Conservation (phyloP, 2,329 filamentous ascomycete species). For the Coleophoma cylindrospora region DNA sequence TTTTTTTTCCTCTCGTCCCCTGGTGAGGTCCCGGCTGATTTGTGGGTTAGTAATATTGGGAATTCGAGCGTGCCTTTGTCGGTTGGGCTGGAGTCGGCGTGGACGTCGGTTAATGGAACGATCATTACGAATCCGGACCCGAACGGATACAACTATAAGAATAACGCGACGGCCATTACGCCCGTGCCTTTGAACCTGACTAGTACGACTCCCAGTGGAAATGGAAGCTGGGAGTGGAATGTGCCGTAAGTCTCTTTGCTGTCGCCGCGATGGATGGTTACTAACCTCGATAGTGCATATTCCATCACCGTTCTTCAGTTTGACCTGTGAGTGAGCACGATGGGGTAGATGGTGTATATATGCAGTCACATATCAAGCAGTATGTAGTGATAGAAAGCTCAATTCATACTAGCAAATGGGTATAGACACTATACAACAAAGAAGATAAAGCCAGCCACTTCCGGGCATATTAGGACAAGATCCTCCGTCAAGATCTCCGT, state of each 20-base stretch:
- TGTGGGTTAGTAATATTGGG: conserved; percentile 6
- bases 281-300: conserved; percentile 7
- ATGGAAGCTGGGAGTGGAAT: conserved; percentile 13
- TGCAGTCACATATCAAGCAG: too few species aligned
- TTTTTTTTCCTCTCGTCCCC: not conserved
- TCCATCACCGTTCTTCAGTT: conserved; percentile 16
- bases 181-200: conserved; percentile 12
- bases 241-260: conserved; percentile 11
- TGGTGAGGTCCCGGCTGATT: not conserved
- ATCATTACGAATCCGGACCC: conserved; percentile 12
- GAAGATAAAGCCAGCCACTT: too few species aligned
- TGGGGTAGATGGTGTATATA: too few species aligned
- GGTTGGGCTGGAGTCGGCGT: conserved; percentile 8
- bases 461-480: too few species aligned
- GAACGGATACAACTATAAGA: conserved; percentile 15
- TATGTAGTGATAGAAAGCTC: too few species aligned
- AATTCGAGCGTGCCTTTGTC: conserved; percentile 9
- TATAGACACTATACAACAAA: too few species aligned
- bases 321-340: conserved; percentile 3
- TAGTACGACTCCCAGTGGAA: not conserved
- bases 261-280: not conserved
- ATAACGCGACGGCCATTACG: conserved; percentile 12
- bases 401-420: too few species aligned
- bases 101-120: conserved; percentile 14
- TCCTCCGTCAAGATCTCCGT: too few species aligned